These are phyloP conservation scores for Excoecaria cochinchinensis DNA, from an alignment of 345 rosid species.

Conservation along the genomic window DNA sequence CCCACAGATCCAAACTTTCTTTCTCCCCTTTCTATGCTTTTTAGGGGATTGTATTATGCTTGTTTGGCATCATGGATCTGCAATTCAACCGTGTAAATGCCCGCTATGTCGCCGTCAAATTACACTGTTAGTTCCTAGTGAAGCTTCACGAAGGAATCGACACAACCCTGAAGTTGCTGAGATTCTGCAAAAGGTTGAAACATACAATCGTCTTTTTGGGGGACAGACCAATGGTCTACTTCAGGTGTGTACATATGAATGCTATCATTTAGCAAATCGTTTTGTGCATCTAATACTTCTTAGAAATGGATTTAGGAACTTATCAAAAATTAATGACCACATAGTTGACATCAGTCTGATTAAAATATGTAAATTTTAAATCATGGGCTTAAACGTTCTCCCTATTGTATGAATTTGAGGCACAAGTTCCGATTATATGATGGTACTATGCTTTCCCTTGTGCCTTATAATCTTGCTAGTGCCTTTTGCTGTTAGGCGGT, in stretches of 20 bases:
- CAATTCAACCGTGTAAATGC: slow-evolving; percentile 73
- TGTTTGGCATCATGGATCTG: slow-evolving; percentile 77
- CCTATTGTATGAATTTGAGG: not conserved
- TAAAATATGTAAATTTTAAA: not conserved
- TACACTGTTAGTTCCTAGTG: slow-evolving; percentile 70
- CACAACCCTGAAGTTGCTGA: slow-evolving; percentile 42
- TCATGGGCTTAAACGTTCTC: not conserved
- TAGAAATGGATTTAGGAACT: not conserved
- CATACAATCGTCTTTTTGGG: slow-evolving; percentile 74
- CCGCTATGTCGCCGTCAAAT: slow-evolving; percentile 88
- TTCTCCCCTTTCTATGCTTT: slow-evolving; percentile 2
- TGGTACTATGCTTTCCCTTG: not conserved
- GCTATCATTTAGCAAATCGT: not conserved
- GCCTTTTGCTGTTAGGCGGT: not conserved
- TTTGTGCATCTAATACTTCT: not conserved
- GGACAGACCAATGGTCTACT: slow-evolving; percentile 45
- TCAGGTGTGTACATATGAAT: slow-evolving; percentile 48
- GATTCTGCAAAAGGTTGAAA: slow-evolving; percentile 52
- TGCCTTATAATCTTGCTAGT: too few relatives aligned
- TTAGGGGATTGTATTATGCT: slow-evolving; percentile 81
- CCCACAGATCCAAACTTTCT: not conserved
- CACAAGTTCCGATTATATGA: not conserved
- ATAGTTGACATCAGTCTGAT: not conserved
- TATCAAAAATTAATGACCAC: not conserved
- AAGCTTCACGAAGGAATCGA: slow-evolving; percentile 52